Base-by-base conservation (phyloP, 2,329 filamentous ascomycete genomes). In the Microdochium nivale region DNA sequence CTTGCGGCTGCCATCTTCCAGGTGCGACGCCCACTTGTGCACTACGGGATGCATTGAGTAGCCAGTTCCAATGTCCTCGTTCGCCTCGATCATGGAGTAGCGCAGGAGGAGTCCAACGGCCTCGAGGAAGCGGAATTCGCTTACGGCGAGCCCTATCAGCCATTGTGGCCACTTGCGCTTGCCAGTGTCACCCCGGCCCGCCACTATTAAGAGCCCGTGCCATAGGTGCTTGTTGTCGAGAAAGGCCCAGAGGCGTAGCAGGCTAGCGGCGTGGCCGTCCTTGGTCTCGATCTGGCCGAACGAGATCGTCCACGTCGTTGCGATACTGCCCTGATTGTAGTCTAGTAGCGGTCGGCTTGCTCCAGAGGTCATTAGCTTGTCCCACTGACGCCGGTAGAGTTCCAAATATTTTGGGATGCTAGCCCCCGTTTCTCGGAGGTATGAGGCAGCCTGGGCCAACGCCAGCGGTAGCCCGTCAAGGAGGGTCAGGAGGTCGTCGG, bases 381-480 rank as follows among this genome's bases (percentile, higher is more conserved):
- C 54, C 73, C 68, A 77, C 48, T 62, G 67, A 40, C 56, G 53
- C 35, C 66, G 47, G 54, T 77, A 76, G 9, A 65, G 47, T 11
- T 62, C 25, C 40, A 75, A 60, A 57, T 77, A 77, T 35, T 71
- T 58, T 1, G 49, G 50, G 16, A 65, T 66, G 32, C 53, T 70
- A 0, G 62, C 69, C 35, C 65, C 53, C 25, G 66, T 64, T 47
- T 72, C 55, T 25, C 62, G 52, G 14, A 77, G 66, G 53, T 73
- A 78, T 0, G 70, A 64, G 4, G 72, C 71, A 19, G 74, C 74
- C 16, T 71, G 69, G 3, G 71, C 60, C 16, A 78, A 65, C 1
- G 74, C 73, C 27, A 78, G 65, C 13, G 72, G 73, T 25, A 76
- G 66, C 3, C 74, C 70, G 53, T 72, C 67, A 1, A 78, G 67